Conservation (phyloP, 1,284 basidiomycete genomes). For the Papiliotrema fonsecae region DNA sequence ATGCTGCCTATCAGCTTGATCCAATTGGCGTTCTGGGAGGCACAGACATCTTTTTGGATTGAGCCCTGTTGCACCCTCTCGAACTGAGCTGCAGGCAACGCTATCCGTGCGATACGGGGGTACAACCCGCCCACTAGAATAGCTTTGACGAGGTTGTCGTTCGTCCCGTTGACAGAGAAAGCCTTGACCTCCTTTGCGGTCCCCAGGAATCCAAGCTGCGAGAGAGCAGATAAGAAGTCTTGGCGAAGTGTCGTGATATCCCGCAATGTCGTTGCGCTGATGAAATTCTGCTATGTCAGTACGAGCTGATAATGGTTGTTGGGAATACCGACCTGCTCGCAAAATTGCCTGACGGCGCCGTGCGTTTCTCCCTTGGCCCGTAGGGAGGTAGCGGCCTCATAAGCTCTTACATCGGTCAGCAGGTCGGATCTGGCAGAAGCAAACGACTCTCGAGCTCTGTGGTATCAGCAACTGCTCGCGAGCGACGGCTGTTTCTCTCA, state of each 20-base stretch:
- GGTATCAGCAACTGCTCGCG: slow-evolving; percentile 5
- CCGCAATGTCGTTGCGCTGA: slow-evolving; percentile 67
- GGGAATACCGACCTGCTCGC: slow-evolving; percentile 59
- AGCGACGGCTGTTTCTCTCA: slow-evolving; percentile 40
- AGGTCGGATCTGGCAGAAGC: slow-evolving; percentile 74
- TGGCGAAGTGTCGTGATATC: slow-evolving; percentile 74
- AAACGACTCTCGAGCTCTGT: slow-evolving; percentile 66
- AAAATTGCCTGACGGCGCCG: slow-evolving; percentile 59
- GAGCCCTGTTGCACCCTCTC: slow-evolving; percentile 75
- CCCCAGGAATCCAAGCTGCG: slow-evolving; percentile 66
- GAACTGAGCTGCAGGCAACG: slow-evolving; percentile 72
- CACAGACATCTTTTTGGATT: slow-evolving; percentile 67
- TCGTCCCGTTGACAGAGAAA: slow-evolving; percentile 54
- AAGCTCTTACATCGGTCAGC: slow-evolving; percentile 74
- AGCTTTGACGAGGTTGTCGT: slow-evolving; percentile 71
- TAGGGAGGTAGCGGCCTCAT: slow-evolving; percentile 60
- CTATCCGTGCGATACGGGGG: slow-evolving; percentile 69
- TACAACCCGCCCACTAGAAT: slow-evolving; percentile 78
- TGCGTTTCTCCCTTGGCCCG: slow-evolving; percentile 54
- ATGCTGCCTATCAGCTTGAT: slow-evolving; percentile 46
- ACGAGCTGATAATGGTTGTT: slow-evolving; percentile 4
- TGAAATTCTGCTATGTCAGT: slow-evolving; percentile 63
- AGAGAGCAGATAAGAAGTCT: slow-evolving; percentile 70
- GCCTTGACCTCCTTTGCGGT: slow-evolving; percentile 49
- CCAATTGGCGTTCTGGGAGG: slow-evolving; percentile 10